Evolutionary conservation across 768 basidiomycete genomes (phyloP).

Genomic region (Boletus reticuloceps): DNA sequence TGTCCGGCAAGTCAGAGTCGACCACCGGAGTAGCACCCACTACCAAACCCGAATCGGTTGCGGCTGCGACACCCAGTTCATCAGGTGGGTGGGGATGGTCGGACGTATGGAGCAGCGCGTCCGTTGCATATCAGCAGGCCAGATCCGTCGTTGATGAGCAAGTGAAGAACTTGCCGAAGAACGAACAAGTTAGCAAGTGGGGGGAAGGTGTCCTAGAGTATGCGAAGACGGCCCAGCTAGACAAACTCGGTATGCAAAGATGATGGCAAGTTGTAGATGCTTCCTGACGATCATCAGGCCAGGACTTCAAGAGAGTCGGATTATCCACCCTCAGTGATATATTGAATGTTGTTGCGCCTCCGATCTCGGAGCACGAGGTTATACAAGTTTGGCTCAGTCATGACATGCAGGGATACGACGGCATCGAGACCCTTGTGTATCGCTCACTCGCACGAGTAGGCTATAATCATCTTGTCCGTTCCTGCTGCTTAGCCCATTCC

Average conservation of each 20-base stretch:
- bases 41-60: conserved; percentile 17
- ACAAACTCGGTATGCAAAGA: conserved; percentile 74
- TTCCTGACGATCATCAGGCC: conserved; percentile 46
- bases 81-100: conserved; percentile 75
- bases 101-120: conserved; percentile 85
- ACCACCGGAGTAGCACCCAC: conserved; percentile 27
- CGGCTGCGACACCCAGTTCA: conserved; percentile 10
- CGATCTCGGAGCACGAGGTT: conserved; percentile 97
- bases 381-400: conserved; percentile 95
- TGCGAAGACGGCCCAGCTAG: conserved; percentile 86
- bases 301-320: conserved; percentile 87
- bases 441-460: conserved; percentile 76
- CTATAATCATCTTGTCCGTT: background rate
- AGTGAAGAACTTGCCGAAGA: conserved; percentile 82
- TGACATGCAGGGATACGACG: conserved; percentile 96
- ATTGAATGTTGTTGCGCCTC: conserved; percentile 94
- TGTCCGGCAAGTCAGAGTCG: conserved; percentile 34
- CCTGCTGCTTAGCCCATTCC: conserved; percentile 2
- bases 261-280: background rate
- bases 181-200: conserved; percentile 88
- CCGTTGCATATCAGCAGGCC: conserved; percentile 84
- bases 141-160: conserved; percentile 88
- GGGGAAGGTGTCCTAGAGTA: conserved; percentile 82
- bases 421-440: conserved; percentile 92
- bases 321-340: conserved; percentile 88